Base-by-base conservation (phyloP, 768 basidiomycete genomes). In the Tulasnella sp. region DNA sequence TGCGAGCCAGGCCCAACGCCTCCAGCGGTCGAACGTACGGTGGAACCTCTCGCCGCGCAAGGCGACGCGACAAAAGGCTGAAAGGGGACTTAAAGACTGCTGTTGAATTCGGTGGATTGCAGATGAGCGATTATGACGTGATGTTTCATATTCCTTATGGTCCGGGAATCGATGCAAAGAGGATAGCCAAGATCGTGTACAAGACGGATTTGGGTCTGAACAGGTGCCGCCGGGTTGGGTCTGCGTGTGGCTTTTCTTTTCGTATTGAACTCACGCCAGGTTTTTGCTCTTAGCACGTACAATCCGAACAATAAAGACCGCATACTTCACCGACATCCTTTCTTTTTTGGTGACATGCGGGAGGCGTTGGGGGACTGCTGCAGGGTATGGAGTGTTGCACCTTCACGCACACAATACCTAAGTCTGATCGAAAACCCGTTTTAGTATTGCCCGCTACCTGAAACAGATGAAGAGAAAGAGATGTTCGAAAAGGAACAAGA, bases 281-380 rank as follows among this genome's bases (percentile, higher is more conserved):
- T 18, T 24, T 22, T 44, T 3, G 22, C 28, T 40, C 46, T 3
- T 77, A 90, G 90, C 2, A 89, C 90, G 1, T 92, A 88, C 84
- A 92, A 92, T 80, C 90, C 90, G 1, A 91, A 90, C 85, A 92
- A 92, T 85, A 90, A 91, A 82, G 88, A 87, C 16, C 87, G 91
- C 20, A 86, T 88, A 2, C 87, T 92, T 4, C 91, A 92, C 86
- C 90, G 91, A 41, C 91, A 92, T 82, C 88, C 90, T 12, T 91
- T 91, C 0, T 92, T 91, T 84, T 91, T 92, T 81, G 91, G 91
- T 6, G 90, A 88, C 0, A 88, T 90, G 83, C 83, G 87, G 75
- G 90, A 92, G 80, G 89, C 89, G 74, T 78, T 92, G 28, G 90
- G 89, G 81, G 92, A 92, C 78, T 91, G 91, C 81, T 92, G 91